Evolutionary conservation across 176 grass and related monocot species (phyloP).

Genomic region (Oryza brachyantha): DNA sequence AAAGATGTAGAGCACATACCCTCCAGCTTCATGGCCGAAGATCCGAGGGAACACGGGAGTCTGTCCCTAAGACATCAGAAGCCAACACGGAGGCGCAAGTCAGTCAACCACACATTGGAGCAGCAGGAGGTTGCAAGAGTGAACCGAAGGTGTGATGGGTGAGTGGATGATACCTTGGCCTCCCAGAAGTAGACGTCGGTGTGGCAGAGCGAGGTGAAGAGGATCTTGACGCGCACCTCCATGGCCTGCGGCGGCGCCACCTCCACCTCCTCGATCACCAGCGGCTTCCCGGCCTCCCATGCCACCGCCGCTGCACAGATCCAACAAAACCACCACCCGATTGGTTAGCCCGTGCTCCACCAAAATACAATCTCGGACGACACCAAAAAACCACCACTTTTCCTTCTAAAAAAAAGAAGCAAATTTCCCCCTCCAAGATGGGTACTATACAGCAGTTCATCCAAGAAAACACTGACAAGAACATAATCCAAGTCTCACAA

Average conservation of each 20-base stretch:
- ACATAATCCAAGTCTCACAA: background rate
- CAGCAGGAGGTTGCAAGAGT: background rate
- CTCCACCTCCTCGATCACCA: slow-evolving; percentile 79
- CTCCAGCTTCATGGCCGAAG: slow-evolving; percentile 94
- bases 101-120: slow-evolving; percentile 20
- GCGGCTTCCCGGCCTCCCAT: slow-evolving; percentile 86
- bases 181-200: slow-evolving; percentile 96
- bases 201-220: slow-evolving; percentile 80
- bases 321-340: background rate
- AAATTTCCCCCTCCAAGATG: too few relatives aligned
- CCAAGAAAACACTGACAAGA: background rate
- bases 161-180: slow-evolving; percentile 64
- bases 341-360: background rate
- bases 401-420: background rate
- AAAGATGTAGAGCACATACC: slow-evolving; percentile 31
- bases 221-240: slow-evolving; percentile 82
- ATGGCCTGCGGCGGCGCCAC: slow-evolving; percentile 80
- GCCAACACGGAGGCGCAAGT: slow-evolving; percentile 26
- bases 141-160: background rate
- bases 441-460: too few relatives aligned
- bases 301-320: slow-evolving; percentile 62
- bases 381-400: background rate
- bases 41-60: slow-evolving; percentile 87
- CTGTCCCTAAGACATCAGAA: slow-evolving; percentile 51
- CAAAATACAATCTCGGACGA: background rate